phyloP scores from a whole-genome alignment of 192 early-diverging fungal genomes.

The Coemansia sp. region DNA sequence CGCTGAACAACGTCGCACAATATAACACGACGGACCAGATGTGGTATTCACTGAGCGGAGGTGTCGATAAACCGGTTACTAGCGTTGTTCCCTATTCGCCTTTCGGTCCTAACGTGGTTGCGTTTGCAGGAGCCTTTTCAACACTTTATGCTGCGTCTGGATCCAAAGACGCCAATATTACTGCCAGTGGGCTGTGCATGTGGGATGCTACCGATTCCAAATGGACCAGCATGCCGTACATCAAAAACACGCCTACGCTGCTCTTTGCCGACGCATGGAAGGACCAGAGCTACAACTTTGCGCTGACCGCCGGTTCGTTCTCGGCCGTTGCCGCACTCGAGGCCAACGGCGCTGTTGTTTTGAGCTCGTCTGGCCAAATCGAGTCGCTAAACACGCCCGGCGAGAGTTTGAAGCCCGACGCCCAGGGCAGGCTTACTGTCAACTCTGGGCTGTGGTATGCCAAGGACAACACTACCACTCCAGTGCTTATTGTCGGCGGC shows the following conservation, averaged over 20 bases:
- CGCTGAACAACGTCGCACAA: conserved; percentile 36
- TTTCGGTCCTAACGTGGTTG: conserved; percentile 31
- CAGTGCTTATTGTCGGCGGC: conserved; percentile 55
- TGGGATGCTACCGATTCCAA: conserved; percentile 32
- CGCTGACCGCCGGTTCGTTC: conserved; percentile 36
- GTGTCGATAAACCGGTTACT: conserved; percentile 53
- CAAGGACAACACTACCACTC: conserved; percentile 38
- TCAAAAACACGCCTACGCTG: conserved; percentile 28
- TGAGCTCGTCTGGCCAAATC: conserved; percentile 21
- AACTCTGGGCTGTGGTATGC: conserved; percentile 57
- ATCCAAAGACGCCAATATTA: conserved; percentile 5
- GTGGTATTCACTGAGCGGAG: conserved; percentile 43
- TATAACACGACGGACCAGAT: conserved; percentile 40
- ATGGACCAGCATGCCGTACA: conserved; percentile 43
- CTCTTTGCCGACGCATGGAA: conserved; percentile 22
- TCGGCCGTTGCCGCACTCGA: conserved; percentile 37
- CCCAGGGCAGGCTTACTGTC: conserved; percentile 26
- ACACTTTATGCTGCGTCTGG: conserved; percentile 14
- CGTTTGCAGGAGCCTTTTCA: conserved; percentile 29
- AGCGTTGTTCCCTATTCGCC: conserved; percentile 45
- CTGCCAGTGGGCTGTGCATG: conserved; percentile 21
- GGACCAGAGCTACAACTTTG: conserved; percentile 21
- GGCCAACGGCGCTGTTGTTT: conserved; percentile 34
- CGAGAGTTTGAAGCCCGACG: conserved; percentile 27
- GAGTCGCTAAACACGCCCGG: conserved; percentile 34